Evolutionary conservation across 495 filamentous ascomycete species (phyloP), one percentile per base, ranked within the genome.

Genomic region (Daldinia decipiens): DNA sequence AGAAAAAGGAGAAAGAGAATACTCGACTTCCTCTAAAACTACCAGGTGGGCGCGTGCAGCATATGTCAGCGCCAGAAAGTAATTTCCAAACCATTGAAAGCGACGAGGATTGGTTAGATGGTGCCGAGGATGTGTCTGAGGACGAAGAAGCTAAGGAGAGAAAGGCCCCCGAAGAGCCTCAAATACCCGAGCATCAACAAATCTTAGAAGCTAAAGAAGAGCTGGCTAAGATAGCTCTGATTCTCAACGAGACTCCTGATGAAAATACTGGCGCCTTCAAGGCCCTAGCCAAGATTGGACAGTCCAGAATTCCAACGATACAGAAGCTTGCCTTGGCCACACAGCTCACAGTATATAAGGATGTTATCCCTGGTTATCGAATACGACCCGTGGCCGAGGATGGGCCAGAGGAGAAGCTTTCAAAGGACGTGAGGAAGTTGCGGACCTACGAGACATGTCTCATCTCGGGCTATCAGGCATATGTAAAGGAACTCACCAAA

Each of bases 331-430:
- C 90, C 24, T 78, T 99, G 27, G 92, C 88, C 15, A 91, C 94
- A 19, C 94, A 97, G 79, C 84, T 94, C 75, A 89, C 94, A 6
- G 86, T 98, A n/a, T 99, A 93, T 80, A 96, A 94, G 77, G 94
- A 98, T 81, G 85, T 97, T 45, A 97, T 99, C 52, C 95, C 95
- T 0, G 95, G 95, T 6, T 99, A 98, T 72, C 86, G 95, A 38
- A 98, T 98, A 79, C 90, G 95, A 19, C 93, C 94, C 19, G 79
- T 92, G 5, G 84, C 84, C 2, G 92, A 94, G 45, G 90, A 91
- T 19, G 87, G 91, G 64, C 85, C 87, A 73, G 83, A 84, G 26
- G 89, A 87, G 38, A 97, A 95, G 79, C 76, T 98, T 4, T 97
- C 94, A 4, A 97, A 98, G 77, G 95, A 98, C 21, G 94, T 98